phyloP scores from a whole-genome alignment of 2,329 filamentous ascomycete genomes.

The Diaporthe ilicicola region DNA sequence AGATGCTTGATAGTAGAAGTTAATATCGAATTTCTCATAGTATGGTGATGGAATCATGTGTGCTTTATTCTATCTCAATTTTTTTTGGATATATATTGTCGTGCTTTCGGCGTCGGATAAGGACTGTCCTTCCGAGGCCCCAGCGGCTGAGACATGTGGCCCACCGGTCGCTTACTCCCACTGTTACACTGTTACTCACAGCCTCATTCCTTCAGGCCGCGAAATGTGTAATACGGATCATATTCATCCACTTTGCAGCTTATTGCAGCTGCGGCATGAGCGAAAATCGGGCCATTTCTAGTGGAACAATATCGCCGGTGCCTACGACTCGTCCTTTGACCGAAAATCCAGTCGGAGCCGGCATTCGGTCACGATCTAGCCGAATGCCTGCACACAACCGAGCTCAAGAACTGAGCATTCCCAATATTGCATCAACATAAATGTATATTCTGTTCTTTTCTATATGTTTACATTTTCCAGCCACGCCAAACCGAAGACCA shows the following conservation, averaged over 20 bases:
- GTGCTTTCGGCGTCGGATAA: conserved; percentile 7
- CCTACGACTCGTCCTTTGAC: neutral
- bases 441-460: no score
- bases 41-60: no score
- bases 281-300: neutral
- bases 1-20: neutral
- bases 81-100: neutral
- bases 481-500: no score
- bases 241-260: neutral
- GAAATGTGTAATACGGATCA: neutral
- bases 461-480: no score
- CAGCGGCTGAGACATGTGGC: neutral
- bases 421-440: no score
- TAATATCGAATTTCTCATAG: neutral
- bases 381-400: neutral
- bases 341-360: neutral
- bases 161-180: neutral
- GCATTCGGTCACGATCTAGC: neutral
- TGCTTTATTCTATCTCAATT: neutral
- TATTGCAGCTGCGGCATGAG: neutral
- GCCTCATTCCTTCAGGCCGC: neutral
- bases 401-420: no score
- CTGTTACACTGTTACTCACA: neutral
- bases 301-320: neutral
- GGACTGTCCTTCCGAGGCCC: neutral